Percentiles rank a stretch among this genome's conserved stretches.
Evolutionary conservation across 169 alveolate genomes (phyloP).

Genomic region (Plasmodium relictum): DNA sequence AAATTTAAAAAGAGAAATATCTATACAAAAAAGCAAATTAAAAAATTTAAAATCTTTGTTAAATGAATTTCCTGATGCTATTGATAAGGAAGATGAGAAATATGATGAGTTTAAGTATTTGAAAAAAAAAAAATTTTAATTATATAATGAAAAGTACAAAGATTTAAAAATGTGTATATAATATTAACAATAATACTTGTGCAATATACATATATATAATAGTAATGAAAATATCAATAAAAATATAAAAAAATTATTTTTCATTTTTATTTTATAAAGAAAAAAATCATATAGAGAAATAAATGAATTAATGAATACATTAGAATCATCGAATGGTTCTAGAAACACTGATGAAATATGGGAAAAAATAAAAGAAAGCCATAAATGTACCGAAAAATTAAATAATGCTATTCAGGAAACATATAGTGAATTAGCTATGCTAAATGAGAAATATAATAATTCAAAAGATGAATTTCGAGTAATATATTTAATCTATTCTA

Average conservation of each 20-base stretch:
- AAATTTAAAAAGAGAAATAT: slow-evolving; percentile 60
- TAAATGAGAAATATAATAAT: slow-evolving; percentile 21
- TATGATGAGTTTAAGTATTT: slow-evolving; percentile 47
- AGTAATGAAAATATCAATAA: not conserved
- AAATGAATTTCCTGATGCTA: slow-evolving; percentile 36
- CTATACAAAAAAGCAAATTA: slow-evolving; percentile 44
- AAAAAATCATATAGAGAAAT: slow-evolving; percentile 35
- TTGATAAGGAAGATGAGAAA: slow-evolving; percentile 41
- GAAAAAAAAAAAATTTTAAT: slow-evolving; percentile 8
- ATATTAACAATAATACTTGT: not conserved
- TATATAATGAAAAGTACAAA: not conserved
- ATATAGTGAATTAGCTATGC: slow-evolving; percentile 13
- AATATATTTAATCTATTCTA: not conserved
- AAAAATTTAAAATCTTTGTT: slow-evolving; percentile 21
- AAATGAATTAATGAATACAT: slow-evolving; percentile 22
- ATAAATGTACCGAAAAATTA: slow-evolving; percentile 13
- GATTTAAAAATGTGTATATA: not conserved
- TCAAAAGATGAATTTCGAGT: slow-evolving; percentile 42
- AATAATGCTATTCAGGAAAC: slow-evolving; percentile 33
- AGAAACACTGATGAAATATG: slow-evolving; percentile 31
- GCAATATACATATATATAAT: not conserved
- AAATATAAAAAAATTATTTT: not conserved
- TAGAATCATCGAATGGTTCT: slow-evolving; percentile 20
- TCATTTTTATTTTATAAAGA: slow-evolving; percentile 16
- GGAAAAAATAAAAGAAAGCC: slow-evolving; percentile 50